Evolutionary conservation across 2,329 filamentous ascomycete species (phyloP).

Genomic region (Cladosporium sp.): DNA sequence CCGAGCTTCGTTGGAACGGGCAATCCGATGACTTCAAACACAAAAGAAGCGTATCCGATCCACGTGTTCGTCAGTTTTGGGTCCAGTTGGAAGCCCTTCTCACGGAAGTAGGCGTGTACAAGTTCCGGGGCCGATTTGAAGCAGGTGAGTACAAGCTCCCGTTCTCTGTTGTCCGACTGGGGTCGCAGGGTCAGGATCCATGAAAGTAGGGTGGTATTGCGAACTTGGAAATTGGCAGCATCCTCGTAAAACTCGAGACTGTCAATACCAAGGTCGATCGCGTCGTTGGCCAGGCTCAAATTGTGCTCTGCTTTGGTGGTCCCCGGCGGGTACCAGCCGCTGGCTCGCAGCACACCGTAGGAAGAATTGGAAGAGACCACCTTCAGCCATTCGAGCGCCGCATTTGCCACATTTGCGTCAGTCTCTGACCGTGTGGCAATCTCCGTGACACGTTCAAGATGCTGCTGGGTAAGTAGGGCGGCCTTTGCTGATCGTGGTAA

Average conservation of each 20-base stretch:
- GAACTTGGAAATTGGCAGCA: slow-evolving; percentile 57
- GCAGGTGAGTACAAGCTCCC: slow-evolving; percentile 71
- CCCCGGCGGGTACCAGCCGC: slow-evolving; percentile 76
- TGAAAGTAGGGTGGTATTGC: slow-evolving; percentile 71
- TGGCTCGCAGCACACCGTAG: slow-evolving; percentile 68
- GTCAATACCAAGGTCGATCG: slow-evolving; percentile 61
- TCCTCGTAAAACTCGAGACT: slow-evolving; percentile 61
- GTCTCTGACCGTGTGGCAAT: slow-evolving; percentile 52
- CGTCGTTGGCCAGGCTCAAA: slow-evolving; percentile 33
- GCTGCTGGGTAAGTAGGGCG: slow-evolving; percentile 37
- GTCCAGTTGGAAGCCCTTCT: slow-evolving; percentile 76
- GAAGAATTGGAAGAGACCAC: slow-evolving; percentile 66
- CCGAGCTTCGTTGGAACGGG: slow-evolving; percentile 69
- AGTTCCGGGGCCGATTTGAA: slow-evolving; percentile 80
- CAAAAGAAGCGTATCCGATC: slow-evolving; percentile 86
- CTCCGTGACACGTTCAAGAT: slow-evolving; percentile 36
- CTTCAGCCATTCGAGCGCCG: slow-evolving; percentile 69
- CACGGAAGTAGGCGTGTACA: slow-evolving; percentile 79
- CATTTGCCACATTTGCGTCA: slow-evolving; percentile 54
- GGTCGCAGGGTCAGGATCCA: slow-evolving; percentile 75
- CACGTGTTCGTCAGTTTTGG: slow-evolving; percentile 89
- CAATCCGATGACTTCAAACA: slow-evolving; percentile 74
- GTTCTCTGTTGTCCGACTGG: slow-evolving; percentile 74
- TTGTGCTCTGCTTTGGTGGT: slow-evolving; percentile 30
- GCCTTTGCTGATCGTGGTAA: slow-evolving; percentile 65